Conservation (phyloP, 1,284 basidiomycete genomes). For the Leccinum variabile region DNA sequence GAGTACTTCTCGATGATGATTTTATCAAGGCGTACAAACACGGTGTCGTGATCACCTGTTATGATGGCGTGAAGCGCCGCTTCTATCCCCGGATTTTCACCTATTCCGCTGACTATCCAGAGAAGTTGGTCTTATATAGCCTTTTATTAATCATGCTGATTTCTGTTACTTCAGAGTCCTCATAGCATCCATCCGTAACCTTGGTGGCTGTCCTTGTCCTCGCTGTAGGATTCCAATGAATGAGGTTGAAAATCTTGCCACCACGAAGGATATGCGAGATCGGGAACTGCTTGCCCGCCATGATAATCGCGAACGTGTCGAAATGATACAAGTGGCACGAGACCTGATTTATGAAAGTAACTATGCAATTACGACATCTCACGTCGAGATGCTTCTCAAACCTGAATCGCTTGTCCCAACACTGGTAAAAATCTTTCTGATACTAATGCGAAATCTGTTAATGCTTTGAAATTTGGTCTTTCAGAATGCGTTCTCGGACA, state of each 20-base stretch:
- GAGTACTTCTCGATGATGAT: not conserved
- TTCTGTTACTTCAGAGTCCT: not conserved
- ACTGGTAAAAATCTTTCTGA: not conserved
- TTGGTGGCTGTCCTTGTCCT: not conserved
- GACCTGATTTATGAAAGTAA: not conserved
- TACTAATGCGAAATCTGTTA: not conserved
- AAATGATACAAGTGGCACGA: not conserved
- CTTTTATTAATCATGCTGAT: not conserved
- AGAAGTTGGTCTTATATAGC: not conserved
- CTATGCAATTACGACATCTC: not conserved
- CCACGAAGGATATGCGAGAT: not conserved
- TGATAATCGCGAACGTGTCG: not conserved
- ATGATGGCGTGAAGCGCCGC: not conserved
- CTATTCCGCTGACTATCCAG: not conserved
- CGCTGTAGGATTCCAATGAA: not conserved
- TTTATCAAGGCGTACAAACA: not conserved
- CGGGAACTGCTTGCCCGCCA: not conserved
- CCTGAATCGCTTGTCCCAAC: not conserved
- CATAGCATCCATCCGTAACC: not conserved
- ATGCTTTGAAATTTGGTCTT: not conserved
- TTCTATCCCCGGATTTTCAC: not conserved
- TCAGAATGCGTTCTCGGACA: not conserved
- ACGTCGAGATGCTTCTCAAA: not conserved
- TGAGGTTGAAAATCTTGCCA: not conserved
- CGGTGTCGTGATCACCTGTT: not conserved